Conservation (phyloP, 768 basidiomycete genomes). For the Auricularia sp. region DNA sequence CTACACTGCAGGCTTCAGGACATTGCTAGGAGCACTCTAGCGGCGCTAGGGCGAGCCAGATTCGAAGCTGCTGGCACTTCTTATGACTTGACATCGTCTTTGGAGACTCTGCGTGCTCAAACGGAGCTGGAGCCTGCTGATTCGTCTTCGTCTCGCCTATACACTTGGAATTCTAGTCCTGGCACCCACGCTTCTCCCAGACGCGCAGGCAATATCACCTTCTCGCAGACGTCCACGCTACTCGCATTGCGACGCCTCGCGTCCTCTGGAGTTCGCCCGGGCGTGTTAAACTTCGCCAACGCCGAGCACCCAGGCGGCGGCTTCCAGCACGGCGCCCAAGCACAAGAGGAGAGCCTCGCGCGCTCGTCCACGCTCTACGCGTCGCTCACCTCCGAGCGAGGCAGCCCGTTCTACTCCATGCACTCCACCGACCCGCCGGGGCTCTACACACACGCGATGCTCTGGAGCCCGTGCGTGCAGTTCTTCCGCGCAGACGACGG, state of each 20-base stretch:
- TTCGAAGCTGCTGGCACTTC: background rate
- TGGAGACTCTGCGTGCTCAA: background rate
- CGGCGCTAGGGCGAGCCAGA: background rate
- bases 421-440: constrained; percentile 38
- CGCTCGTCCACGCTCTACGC: constrained; percentile 63
- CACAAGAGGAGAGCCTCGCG: constrained; percentile 75
- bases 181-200: background rate
- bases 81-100: background rate
- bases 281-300: constrained; percentile 68
- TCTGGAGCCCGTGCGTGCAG: constrained; percentile 56
- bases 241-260: constrained; percentile 94
- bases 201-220: background rate
- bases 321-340: constrained; percentile 60
- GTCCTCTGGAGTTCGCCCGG: constrained; percentile 76
- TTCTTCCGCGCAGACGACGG: constrained; percentile 59
- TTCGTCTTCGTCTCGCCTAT: background rate
- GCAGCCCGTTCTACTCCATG: constrained; percentile 50
- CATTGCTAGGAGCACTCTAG: background rate
- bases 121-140: background rate
- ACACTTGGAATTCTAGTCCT: background rate
- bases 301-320: constrained; percentile 71
- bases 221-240: constrained; percentile 37
- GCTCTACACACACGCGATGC: constrained; percentile 71
- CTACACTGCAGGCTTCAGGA: background rate
- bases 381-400: constrained; percentile 45